These are phyloP conservation scores for Coriaria nepalensis DNA, from an alignment of 306 rosid genomes.

Conservation along the genomic window DNA sequence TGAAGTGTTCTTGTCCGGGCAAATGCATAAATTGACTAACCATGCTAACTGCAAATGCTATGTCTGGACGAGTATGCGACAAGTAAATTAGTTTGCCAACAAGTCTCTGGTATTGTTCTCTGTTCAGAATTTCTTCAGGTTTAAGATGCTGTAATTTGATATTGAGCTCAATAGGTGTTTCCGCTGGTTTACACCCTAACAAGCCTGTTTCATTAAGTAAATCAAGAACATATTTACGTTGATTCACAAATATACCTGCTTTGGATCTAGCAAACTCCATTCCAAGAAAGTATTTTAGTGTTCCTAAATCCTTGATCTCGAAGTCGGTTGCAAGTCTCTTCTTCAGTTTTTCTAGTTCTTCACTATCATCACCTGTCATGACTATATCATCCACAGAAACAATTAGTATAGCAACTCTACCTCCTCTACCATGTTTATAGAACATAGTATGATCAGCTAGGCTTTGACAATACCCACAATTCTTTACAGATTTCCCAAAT, in stretches of 20 bases:
- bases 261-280: background rate
- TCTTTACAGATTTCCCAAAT: too few relatives aligned
- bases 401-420: background rate
- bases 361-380: background rate
- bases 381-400: background rate
- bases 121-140: background rate
- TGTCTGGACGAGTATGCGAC: background rate
- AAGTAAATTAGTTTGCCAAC: slow-evolving; percentile 3
- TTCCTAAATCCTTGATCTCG: slow-evolving; percentile 1
- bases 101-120: background rate
- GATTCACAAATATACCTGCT: background rate
- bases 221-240: slow-evolving; percentile 1
- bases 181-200: background rate
- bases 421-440: too few relatives aligned
- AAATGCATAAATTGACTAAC: slow-evolving; percentile 7
- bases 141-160: background rate
- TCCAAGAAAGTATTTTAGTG: slow-evolving; percentile 1
- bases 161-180: slow-evolving; percentile 1
- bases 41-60: slow-evolving; percentile 1
- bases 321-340: background rate
- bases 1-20: background rate
- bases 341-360: background rate
- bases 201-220: background rate
- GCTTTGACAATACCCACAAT: too few relatives aligned
- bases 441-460: too few relatives aligned